Evolutionary conservation across 2,329 filamentous ascomycete species (phyloP).

Genomic region (Diaporthe ampelina): DNA sequence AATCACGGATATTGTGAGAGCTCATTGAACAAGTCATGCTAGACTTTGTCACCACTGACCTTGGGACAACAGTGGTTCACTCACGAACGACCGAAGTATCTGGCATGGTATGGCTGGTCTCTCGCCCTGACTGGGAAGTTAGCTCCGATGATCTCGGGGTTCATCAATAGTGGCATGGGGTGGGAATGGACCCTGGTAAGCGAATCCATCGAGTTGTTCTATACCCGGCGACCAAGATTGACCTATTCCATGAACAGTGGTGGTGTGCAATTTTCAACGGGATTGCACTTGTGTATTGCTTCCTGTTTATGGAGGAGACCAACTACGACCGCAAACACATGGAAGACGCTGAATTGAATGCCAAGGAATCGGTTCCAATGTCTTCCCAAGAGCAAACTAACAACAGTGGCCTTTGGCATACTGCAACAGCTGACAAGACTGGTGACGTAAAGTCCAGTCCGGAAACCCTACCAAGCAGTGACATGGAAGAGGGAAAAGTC

Average conservation of each 20-base stretch:
- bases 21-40: background rate
- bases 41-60: background rate
- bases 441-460: background rate
- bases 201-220: fast-evolving
- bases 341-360: background rate
- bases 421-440: background rate
- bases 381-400: background rate
- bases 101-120: slow-evolving; percentile 47
- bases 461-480: background rate
- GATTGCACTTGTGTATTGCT: slow-evolving; percentile 51
- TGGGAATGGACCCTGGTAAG: slow-evolving; percentile 49
- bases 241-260: slow-evolving; percentile 39
- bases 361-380: background rate
- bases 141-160: slow-evolving; percentile 52
- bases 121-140: slow-evolving; percentile 48
- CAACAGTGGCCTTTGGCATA: background rate
- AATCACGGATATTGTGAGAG: slow-evolving; percentile 45
- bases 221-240: background rate
- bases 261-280: slow-evolving; percentile 50
- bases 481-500: slow-evolving; percentile 30
- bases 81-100: slow-evolving; percentile 47
- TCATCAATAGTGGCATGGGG: slow-evolving; percentile 49
- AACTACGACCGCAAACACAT: slow-evolving; percentile 54
- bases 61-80: slow-evolving; percentile 42
- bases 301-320: slow-evolving; percentile 69